Base-by-base conservation (phyloP, 352 stramenopile species). In the Phytophthora tubulina region DNA sequence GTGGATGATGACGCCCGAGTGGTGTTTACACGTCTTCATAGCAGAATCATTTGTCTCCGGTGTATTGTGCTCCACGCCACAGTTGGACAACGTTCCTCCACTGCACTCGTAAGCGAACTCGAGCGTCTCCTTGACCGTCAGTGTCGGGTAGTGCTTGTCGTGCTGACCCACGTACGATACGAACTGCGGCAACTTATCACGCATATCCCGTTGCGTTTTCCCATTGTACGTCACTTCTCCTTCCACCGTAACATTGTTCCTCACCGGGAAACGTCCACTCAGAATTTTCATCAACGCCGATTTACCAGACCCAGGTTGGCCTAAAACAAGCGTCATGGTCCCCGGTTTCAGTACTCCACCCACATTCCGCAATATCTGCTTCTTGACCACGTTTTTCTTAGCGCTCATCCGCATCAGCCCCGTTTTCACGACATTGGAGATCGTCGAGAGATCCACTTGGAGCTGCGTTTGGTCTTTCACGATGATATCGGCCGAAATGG, bases 121-220 rank as follows among this genome's bases (percentile, higher is more conserved):
- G 8, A 89, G 67, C 46, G 81, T 88, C 55, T 89, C 81, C 42
- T 85, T 79, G 6, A 89, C 81, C 0, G 77, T 84, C 31, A 85
- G 32, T 3, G 70, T 65, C 1, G 70, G 51, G 98, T 97, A 98
- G 84, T 50, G 94, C 95, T 74, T 98, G 77, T 98, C 93, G 0
- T 46, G 67, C 55, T 91, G 81, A 39, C 49, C 67, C 46, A 87
- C 79, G 70, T 90, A 90, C 7, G 80, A 44, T n/a, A 74, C 56
- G 44, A 85, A 68, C 53, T 87, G 82, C 30, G 82, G 80, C 41
- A 89, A 45, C 6, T 9, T 57, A 4, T 6, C 13, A 1, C 32
- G 9, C 15, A 57, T 3, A 44, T 31, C 50, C 42, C 8, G 3
- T 3, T 45, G 32, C 7, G 10, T 10, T 46, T 46, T 46, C 30